Evolutionary conservation across 106 monocot species (phyloP), one percentile per base, ranked within the genome.

Genomic region (Dendrobium officinale): DNA sequence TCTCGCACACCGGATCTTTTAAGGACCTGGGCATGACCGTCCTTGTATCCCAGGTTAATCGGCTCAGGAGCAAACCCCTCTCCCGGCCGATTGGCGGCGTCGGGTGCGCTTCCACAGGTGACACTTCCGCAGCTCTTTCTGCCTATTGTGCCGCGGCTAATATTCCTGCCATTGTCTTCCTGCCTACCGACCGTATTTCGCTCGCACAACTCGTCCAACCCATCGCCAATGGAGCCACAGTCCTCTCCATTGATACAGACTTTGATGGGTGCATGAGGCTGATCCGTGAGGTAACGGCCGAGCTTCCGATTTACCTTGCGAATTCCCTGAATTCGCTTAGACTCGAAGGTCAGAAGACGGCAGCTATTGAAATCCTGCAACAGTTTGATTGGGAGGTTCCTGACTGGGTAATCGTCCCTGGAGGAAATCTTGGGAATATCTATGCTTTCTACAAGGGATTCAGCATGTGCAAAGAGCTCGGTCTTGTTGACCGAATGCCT

Each of bases 1-100:
- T 97, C 72, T 94, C 94, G 22, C 96, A 97, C 77, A 97, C 96
- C 4, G 94, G 96, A 11, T 88, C 88, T 37, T 97, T 97, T 79
- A 97, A 97, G 85, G 96, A 97, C 72, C 92, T 97, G 13, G 96
- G 96, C 42, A 97, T 97, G 96, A 94, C 96, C 3, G 96, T 94
- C 16, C 96, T 97, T 55, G 94, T 97, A 15, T 87, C 87, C 55
- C 96, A 97, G 88, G 96, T 96, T 20, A 96, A 96, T 79, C 93
- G 93, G 67, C 90, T 96, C 56, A 83, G 88, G 27, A 85, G 87
- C 55, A 75, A 81, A n/a, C 86, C 85, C 15, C 82, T 93, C 33
- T 78, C 81, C 22, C 90, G 94, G 26, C 94, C 94, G n/a, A 94
- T 97, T 64, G 87, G 79, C 16, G 94, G 96, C 42, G 94, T 97